A percentile compares a stretch with the other conserved stretches of the same genome.
These are phyloP conservation scores for Blattamonas nauphoetae DNA, from an alignment of 78 protist genomes.

Conservation along the genomic window DNA sequence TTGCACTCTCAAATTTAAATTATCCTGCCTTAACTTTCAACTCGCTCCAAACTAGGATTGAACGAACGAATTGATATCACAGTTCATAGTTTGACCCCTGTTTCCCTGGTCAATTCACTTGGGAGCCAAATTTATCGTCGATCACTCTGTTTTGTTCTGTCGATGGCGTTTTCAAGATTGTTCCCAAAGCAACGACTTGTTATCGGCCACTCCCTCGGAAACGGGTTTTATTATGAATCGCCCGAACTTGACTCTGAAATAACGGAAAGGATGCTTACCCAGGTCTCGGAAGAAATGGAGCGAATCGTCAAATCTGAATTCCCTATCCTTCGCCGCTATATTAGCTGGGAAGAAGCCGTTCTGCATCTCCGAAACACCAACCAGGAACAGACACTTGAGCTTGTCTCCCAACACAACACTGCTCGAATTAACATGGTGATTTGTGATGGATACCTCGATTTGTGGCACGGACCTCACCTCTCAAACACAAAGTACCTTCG, in stretches of 20 bases:
- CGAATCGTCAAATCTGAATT: neutral
- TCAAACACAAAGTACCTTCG: neutral
- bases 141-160: constrained; percentile 1
- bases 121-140: constrained; percentile 21
- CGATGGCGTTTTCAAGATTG: constrained; percentile 17
- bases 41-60: neutral
- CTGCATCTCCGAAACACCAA: neutral
- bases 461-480: constrained; percentile 2
- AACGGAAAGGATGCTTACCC: neutral
- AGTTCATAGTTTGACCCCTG: neutral
- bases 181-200: neutral
- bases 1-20: neutral
- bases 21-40: neutral
- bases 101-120: neutral
- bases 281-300: neutral
- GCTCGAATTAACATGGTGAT: neutral
- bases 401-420: constrained; percentile 4
- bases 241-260: neutral
- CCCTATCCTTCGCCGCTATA: neutral
- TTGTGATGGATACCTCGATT: constrained; percentile 4
- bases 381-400: neutral
- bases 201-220: constrained; percentile 25
- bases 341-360: constrained; percentile 1
- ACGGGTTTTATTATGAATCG: neutral
- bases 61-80: constrained; percentile 5